Base-by-base conservation (phyloP, 208 protist genomes). In the Trypanosoma mega region DNA sequence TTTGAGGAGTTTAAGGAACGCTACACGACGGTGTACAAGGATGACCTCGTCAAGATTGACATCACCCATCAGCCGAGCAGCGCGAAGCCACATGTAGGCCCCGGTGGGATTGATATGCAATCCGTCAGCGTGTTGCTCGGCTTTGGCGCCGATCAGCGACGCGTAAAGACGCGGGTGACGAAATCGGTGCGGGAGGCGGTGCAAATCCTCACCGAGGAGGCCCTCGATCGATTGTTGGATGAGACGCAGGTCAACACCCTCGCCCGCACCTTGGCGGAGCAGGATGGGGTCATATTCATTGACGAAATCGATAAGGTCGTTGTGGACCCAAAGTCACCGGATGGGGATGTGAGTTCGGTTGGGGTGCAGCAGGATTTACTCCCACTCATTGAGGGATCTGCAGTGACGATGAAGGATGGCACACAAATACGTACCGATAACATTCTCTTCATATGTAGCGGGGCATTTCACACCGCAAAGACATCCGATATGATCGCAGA, bases 221-320 rank as follows among this genome's bases (percentile, higher is more conserved):
- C 90, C 29, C 64, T 93, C 9, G 83, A 94, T 34, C 96, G 96
- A 66, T 76, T 97, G 24, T 81, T 98, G 34, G 89, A 97, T 51
- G 81, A 94, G 26, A 78, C 83, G n/a, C 69, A 76, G 6, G 79
- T 98, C n/a, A 88, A 83, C 59, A 80, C 88, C 23, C 69, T 92
- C 16, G 94, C 92, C 11, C 72, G 82, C 20, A 70, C 77, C 6
- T 58, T 96, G 36, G 77, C 87, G 11, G 93, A 98, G 72, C 74
- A 97, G 62, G 92, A 99, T 56, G 98, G 97, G 31, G 96, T 99
- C 44, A 96, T 99, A 8, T 98, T 99, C 63, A 97, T 99, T 50
- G 98, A 99, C 70, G 98, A 99, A 61, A 99, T 99, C 63, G 98
- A 99, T 81, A 99, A 99, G 81, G 98, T 96, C 14, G 90, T 96